phyloP scores from a whole-genome alignment of 768 basidiomycete genomes.

The Erythrobasidium yunnanense region DNA sequence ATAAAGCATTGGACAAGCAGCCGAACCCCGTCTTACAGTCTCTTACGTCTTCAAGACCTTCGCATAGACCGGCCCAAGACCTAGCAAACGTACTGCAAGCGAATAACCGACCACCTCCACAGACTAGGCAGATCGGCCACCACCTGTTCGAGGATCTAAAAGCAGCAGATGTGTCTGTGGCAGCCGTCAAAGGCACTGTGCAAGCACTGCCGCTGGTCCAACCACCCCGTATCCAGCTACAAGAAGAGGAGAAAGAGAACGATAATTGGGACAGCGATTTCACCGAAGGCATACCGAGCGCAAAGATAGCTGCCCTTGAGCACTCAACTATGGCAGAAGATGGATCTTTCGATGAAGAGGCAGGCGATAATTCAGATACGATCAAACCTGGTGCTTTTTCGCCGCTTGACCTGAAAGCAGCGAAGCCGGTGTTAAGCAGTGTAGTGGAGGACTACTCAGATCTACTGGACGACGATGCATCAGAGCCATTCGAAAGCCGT shows the following conservation, averaged over 20 bases:
- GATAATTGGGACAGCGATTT: constrained; percentile 99
- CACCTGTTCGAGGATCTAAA: not conserved
- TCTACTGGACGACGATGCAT: constrained; percentile 66
- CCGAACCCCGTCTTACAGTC: not conserved
- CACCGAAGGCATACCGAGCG: constrained; percentile 78
- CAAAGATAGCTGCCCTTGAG: constrained; percentile 52
- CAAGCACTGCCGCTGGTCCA: too few species aligned
- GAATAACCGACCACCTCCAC: not conserved
- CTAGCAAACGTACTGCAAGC: constrained; percentile 26
- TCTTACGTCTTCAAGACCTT: not conserved
- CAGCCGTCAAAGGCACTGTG: too few species aligned
- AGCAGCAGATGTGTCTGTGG: not conserved
- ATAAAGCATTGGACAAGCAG: constrained; percentile 82
- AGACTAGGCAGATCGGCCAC: not conserved
- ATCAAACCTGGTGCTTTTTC: constrained; percentile 24
- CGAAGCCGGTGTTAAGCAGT: constrained; percentile 44
- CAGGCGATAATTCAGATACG: constrained; percentile 29
- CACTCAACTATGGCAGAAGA: not conserved
- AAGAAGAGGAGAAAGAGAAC: constrained; percentile 69
- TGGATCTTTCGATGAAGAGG: constrained; percentile 1
- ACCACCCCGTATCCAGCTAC: too few species aligned
- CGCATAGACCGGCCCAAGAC: constrained; percentile 17
- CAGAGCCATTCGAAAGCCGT: constrained; percentile 58
- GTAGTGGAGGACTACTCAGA: constrained; percentile 90
- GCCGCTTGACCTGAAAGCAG: not conserved